A percentile compares a stretch with the other conserved stretches of the same genome.
phyloP scores from a whole-genome alignment of 345 rosid genomes.

The Raphanus raphanistrum region DNA sequence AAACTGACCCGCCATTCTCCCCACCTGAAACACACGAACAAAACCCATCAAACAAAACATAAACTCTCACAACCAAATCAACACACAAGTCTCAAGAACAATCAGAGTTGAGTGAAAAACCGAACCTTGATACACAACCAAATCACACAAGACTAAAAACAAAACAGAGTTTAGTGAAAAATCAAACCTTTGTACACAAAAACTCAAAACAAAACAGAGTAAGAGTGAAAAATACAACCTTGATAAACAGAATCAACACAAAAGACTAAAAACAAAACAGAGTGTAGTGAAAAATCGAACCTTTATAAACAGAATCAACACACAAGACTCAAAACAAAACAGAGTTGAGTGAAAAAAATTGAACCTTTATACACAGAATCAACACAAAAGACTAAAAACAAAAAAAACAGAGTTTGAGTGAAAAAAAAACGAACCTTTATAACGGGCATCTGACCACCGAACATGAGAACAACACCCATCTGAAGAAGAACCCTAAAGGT shows the following conservation, averaged over 20 bases:
- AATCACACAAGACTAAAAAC: background rate
- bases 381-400: no score
- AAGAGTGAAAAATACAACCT: background rate
- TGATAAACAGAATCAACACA: slow-evolving; percentile 37
- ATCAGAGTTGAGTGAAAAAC: no score
- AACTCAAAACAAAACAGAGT: background rate
- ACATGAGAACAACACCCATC: slow-evolving; percentile 71
- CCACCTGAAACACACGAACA: slow-evolving; percentile 36
- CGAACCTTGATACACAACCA: background rate
- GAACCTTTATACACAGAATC: background rate
- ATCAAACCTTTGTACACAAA: background rate
- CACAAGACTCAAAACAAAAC: background rate
- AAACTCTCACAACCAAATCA: slow-evolving; percentile 1
- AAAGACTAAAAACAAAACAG: background rate
- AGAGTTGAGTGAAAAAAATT: background rate
- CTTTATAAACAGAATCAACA: slow-evolving; percentile 40
- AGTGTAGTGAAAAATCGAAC: background rate
- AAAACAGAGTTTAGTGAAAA: background rate
- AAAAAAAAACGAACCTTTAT: slow-evolving; percentile 40
- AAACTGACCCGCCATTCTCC: slow-evolving; percentile 77
- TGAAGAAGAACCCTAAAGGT: slow-evolving; percentile 66
- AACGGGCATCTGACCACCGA: slow-evolving; percentile 64
- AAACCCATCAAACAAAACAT: background rate
- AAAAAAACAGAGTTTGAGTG: background rate
- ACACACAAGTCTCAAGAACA: no score